These are phyloP conservation scores for Paecilomyces sp. DNA, from an alignment of 2,329 filamentous ascomycete species.

Conservation along the genomic window DNA sequence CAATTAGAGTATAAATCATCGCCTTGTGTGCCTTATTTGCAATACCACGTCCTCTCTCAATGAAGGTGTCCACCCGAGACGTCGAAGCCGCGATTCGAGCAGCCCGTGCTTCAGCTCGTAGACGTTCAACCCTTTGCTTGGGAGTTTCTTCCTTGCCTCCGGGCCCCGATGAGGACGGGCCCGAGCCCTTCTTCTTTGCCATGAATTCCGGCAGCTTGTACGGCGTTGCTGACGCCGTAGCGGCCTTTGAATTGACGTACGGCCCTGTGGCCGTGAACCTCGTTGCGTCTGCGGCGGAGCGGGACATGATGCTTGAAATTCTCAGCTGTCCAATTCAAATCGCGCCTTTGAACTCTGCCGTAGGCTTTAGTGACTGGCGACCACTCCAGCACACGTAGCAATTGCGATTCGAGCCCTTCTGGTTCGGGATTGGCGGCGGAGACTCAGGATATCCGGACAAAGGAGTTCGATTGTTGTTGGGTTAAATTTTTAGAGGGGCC, in stretches of 20 bases:
- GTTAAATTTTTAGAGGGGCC: constrained; percentile 1
- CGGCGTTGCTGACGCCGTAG: constrained; percentile 15
- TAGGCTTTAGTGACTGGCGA: not conserved
- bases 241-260: constrained; percentile 38
- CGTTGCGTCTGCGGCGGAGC: constrained; percentile 43
- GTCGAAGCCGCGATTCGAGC: constrained; percentile 55
- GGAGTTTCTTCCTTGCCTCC: constrained; percentile 50
- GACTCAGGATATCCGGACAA: not conserved
- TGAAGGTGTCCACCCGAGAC: constrained; percentile 47
- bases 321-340: not conserved
- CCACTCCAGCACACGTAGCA: not conserved
- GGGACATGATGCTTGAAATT: constrained; percentile 29
- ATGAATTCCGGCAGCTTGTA: constrained; percentile 25
- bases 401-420: not conserved
- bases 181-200: constrained; percentile 7
- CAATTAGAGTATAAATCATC: constrained; percentile 54
- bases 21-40: constrained; percentile 56
- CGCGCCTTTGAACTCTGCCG: not conserved
- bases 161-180: constrained; percentile 14
- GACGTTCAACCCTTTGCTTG: constrained; percentile 60
- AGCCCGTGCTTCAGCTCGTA: constrained; percentile 62
- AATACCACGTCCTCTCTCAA: constrained; percentile 47
- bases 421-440: not conserved
- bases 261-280: constrained; percentile 45
- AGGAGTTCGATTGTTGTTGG: not conserved